These are phyloP conservation scores for Wickerhamiella qilinensis DNA, from an alignment of 805 yeast species.

Conservation along the genomic window DNA sequence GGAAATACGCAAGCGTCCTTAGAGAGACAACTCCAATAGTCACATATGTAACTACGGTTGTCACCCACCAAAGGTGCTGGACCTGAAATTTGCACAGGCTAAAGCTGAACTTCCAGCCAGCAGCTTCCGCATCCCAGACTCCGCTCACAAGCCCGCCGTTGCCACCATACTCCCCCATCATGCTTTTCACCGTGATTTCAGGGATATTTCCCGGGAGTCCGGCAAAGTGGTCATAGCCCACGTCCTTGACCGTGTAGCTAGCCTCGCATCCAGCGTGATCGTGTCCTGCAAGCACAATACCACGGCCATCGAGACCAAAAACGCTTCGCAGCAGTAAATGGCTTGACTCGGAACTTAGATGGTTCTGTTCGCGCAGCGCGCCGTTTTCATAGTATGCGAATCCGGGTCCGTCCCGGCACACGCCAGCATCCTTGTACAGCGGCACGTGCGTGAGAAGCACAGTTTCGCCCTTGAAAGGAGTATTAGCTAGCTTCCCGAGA, in stretches of 20 bases:
- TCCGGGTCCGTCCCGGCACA: constrained; percentile 78
- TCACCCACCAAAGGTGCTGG: constrained; percentile 94
- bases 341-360: constrained; percentile 49
- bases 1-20: background rate
- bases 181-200: constrained; percentile 75
- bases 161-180: constrained; percentile 95
- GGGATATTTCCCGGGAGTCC: constrained; percentile 28
- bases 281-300: constrained; percentile 82
- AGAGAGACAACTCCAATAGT: background rate
- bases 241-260: constrained; percentile 25
- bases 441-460: constrained; percentile 82
- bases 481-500: constrained; percentile 38
- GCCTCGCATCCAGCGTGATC: constrained; percentile 90
- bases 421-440: constrained; percentile 61
- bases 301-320: constrained; percentile 44
- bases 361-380: constrained; percentile 70
- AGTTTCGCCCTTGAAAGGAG: constrained; percentile 58
- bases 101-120: constrained; percentile 52
- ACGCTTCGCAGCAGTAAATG: constrained; percentile 55
- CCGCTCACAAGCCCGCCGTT: constrained; percentile 77
- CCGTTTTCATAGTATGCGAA: constrained; percentile 49
- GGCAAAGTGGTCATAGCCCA: constrained; percentile 6
- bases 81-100: constrained; percentile 64
- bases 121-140: constrained; percentile 29
- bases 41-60: constrained; percentile 37